Conservation (phyloP, 2,329 filamentous ascomycete genomes). For the Leptographium lundbergii region DNA sequence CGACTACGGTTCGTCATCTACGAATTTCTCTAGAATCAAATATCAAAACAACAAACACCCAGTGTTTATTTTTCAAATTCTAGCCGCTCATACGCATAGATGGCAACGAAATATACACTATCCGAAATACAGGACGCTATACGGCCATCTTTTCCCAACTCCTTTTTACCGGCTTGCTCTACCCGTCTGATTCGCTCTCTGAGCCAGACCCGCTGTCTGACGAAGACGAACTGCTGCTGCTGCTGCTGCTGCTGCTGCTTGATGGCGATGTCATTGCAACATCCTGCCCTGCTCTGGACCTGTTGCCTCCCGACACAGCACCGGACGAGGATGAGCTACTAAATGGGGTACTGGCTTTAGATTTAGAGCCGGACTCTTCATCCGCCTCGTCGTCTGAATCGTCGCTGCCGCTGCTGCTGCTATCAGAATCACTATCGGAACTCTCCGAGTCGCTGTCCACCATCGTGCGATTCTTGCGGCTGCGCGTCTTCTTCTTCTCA, state of each 20-base stretch:
- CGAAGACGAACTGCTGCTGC: background rate
- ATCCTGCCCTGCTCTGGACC: slow-evolving; percentile 10
- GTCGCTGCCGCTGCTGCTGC: slow-evolving; percentile 13
- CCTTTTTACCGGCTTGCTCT: background rate
- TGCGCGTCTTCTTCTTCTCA: slow-evolving; percentile 31
- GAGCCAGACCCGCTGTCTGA: slow-evolving; percentile 5
- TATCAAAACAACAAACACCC: too few species aligned
- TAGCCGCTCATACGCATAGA: too few species aligned
- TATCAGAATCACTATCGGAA: slow-evolving; percentile 16
- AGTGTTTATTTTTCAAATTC: too few species aligned
- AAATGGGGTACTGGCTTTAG: background rate
- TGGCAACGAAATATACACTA: too few species aligned
- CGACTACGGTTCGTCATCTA: too few species aligned
- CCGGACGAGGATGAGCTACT: background rate
- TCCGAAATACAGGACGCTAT: background rate
- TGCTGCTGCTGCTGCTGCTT: slow-evolving; percentile 3
- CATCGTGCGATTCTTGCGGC: slow-evolving; percentile 38
- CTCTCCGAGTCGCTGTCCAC: slow-evolving; percentile 21
- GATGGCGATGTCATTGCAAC: slow-evolving; percentile 3
- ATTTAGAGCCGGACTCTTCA: background rate
- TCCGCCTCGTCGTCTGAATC: slow-evolving; percentile 15
- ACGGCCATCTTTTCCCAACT: background rate
- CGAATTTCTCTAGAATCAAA: too few species aligned
- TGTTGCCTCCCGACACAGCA: background rate
- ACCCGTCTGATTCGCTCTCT: background rate